These are phyloP conservation scores for Wickerhamiella allomyrinae DNA, from an alignment of 805 yeast species.

Conservation along the genomic window DNA sequence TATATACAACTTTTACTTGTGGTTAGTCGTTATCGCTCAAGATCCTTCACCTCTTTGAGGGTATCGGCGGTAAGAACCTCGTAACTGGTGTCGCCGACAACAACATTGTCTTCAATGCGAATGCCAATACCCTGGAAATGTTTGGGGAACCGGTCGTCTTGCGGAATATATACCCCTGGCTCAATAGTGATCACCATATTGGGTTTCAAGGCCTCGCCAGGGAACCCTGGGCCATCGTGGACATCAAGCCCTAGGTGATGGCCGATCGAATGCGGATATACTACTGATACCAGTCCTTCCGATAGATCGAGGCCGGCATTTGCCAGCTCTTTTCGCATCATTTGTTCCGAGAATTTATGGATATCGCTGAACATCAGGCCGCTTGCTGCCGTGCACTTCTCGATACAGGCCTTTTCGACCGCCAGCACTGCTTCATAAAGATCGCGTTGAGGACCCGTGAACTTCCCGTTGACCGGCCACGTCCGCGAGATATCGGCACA, in stretches of 20 bases:
- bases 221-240: slow-evolving; percentile 19
- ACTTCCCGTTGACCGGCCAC: slow-evolving; percentile 78
- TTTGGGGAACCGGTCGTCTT: slow-evolving; percentile 53
- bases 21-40: slow-evolving; percentile 36
- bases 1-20: no score
- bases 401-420: slow-evolving; percentile 68
- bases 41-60: slow-evolving; percentile 70
- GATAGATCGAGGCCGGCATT: slow-evolving; percentile 50
- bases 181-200: slow-evolving; percentile 90
- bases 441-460: slow-evolving; percentile 67
- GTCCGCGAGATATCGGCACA: slow-evolving; percentile 92
- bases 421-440: slow-evolving; percentile 77
- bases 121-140: slow-evolving; percentile 81
- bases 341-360: slow-evolving; percentile 52
- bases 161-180: slow-evolving; percentile 89
- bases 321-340: slow-evolving; percentile 47
- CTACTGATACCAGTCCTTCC: slow-evolving; percentile 22
- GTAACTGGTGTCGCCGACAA: slow-evolving; percentile 48
- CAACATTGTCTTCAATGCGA: slow-evolving; percentile 88
- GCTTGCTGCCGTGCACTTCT: slow-evolving; percentile 41
- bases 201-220: slow-evolving; percentile 31
- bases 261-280: slow-evolving; percentile 91
- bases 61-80: slow-evolving; percentile 67
- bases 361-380: slow-evolving; percentile 53
- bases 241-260: slow-evolving; percentile 90